Conservation (phyloP, 2,329 filamentous ascomycete species). For the Mariannaea elegans region DNA sequence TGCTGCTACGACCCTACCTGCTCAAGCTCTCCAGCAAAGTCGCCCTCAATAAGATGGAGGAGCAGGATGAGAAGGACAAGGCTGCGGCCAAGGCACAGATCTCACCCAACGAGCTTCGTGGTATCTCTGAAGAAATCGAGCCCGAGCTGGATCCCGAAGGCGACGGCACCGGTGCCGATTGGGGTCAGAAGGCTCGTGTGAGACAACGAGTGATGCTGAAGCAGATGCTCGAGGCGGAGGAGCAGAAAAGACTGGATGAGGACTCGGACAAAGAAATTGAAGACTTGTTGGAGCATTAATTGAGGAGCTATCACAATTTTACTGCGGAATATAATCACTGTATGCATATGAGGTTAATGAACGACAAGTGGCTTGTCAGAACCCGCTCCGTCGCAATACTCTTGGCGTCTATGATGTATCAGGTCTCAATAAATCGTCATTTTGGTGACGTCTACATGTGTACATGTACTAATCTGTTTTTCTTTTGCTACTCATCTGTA, state of each 20-base stretch:
- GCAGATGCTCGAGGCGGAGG: slow-evolving; percentile 71
- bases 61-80: slow-evolving; percentile 62
- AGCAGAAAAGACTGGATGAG: slow-evolving; percentile 66
- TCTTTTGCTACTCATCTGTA: no score
- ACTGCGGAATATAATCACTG: no score
- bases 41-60: slow-evolving; percentile 71
- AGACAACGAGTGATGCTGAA: slow-evolving; percentile 74
- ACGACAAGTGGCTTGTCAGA: background rate
- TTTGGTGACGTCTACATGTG: background rate
- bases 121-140: slow-evolving; percentile 61
- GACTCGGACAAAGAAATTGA: slow-evolving; percentile 80
- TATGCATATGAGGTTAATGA: slow-evolving; percentile 19
- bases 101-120: slow-evolving; percentile 72
- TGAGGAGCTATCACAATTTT: background rate
- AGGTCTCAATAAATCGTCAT: background rate
- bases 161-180: slow-evolving; percentile 61
- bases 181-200: slow-evolving; percentile 76
- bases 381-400: background rate
- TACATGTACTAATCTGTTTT: no score
- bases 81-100: slow-evolving; percentile 67
- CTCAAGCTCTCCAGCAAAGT: slow-evolving; percentile 71
- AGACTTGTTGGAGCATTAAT: slow-evolving; percentile 71
- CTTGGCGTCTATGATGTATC: background rate
- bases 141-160: slow-evolving; percentile 58
- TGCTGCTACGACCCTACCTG: slow-evolving; percentile 77